Conservation (phyloP, 1,139 yeast genomes). For the Yamadazyma aaseri region DNA sequence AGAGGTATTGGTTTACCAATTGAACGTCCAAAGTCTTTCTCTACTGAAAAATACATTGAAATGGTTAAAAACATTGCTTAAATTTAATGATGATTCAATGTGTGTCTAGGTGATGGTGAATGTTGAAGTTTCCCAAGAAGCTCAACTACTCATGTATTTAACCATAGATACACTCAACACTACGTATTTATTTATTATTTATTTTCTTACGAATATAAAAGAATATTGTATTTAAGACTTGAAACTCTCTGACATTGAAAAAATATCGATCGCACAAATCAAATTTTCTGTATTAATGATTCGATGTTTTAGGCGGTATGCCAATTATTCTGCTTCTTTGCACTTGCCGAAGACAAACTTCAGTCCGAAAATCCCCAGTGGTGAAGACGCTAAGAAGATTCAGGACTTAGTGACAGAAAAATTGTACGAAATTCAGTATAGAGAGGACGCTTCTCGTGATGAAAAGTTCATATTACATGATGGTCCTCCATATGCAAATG, state of each 20-base stretch:
- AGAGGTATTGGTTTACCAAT: slow-evolving; percentile 93
- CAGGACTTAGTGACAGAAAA: slow-evolving; percentile 27
- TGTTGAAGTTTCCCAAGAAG: too few relatives aligned
- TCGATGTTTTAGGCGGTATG: slow-evolving; percentile 6
- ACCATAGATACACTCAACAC: too few relatives aligned
- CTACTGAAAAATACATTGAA: slow-evolving; percentile 67
- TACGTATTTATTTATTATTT: slow-evolving; percentile 13
- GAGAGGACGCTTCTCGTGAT: slow-evolving; percentile 16
- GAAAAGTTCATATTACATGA: slow-evolving; percentile 74
- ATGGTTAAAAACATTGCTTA: slow-evolving; percentile 48
- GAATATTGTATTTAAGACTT: not conserved
- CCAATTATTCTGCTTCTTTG: slow-evolving; percentile 32
- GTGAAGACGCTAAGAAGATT: slow-evolving; percentile 24
- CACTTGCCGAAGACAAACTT: slow-evolving; percentile 42
- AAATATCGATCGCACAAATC: slow-evolving; percentile 1
- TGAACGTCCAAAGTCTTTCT: slow-evolving; percentile 97
- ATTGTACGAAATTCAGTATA: slow-evolving; percentile 35
- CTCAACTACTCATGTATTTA: too few relatives aligned
- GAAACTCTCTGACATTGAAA: slow-evolving; percentile 1
- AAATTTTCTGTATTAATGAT: not conserved
- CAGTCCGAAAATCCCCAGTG: slow-evolving; percentile 42
- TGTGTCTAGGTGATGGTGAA: too few relatives aligned
- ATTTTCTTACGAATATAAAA: slow-evolving; percentile 6
- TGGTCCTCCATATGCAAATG: slow-evolving; percentile 99
- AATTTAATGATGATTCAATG: slow-evolving; percentile 6